Conservation (phyloP, 768 basidiomycete genomes). For the Lactifluus hygrophoroides region DNA sequence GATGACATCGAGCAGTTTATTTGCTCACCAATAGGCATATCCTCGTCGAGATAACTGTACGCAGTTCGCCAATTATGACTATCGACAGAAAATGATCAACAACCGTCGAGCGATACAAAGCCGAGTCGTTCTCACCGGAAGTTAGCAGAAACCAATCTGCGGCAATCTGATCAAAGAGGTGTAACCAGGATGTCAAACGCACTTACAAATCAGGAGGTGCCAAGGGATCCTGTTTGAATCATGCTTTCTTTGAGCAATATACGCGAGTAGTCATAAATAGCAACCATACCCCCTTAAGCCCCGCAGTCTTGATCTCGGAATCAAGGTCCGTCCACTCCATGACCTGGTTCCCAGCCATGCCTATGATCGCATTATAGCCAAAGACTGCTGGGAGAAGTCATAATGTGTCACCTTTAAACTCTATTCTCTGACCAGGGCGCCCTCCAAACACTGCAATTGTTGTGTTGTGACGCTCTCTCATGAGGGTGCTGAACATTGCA, state of each 20-base stretch:
- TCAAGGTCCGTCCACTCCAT: slow-evolving; percentile 28
- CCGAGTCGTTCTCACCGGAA: neutral
- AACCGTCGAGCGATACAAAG: neutral
- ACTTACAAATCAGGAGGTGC: slow-evolving; percentile 34
- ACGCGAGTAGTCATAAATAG: neutral
- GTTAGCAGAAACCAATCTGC: slow-evolving; percentile 11
- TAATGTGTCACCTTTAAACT: slow-evolving; percentile 35
- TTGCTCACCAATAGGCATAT: slow-evolving; percentile 14
- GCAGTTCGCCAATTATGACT: slow-evolving; percentile 19
- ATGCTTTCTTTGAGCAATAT: neutral
- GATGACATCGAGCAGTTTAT: neutral
- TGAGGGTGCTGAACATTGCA: slow-evolving; percentile 47
- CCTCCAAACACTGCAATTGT: slow-evolving; percentile 48
- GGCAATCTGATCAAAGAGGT: neutral
- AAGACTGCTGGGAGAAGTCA: neutral
- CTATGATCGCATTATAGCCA: slow-evolving; percentile 1
- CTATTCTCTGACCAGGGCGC: slow-evolving; percentile 37
- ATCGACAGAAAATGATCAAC: neutral
- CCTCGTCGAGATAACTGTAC: slow-evolving; percentile 6
- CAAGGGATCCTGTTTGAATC: slow-evolving; percentile 25
- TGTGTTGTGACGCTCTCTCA: slow-evolving; percentile 42
- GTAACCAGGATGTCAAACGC: neutral
- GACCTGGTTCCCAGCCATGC: slow-evolving; percentile 29
- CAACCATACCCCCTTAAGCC: slow-evolving; percentile 27
- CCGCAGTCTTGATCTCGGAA: slow-evolving; percentile 27